A percentile compares a stretch with the other conserved stretches of the same genome.
Evolutionary conservation across 2,329 filamentous ascomycete genomes (phyloP).

Genomic region (Fusarium begoniae): DNA sequence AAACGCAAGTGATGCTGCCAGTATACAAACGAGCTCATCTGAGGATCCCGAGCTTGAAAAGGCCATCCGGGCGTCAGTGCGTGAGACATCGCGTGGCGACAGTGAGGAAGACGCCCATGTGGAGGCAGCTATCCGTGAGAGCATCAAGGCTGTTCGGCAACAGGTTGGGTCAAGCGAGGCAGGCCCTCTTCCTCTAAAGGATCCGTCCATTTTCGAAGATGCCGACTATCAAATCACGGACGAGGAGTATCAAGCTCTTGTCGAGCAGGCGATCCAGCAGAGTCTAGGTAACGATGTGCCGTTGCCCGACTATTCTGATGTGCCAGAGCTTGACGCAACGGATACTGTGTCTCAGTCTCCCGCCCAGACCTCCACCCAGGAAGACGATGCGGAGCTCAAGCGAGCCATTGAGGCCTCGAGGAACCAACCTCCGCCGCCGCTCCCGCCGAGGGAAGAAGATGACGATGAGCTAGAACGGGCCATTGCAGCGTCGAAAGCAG

Average conservation of each 20-base stretch:
- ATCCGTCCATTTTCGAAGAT: slow-evolving; percentile 49
- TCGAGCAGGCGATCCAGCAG: slow-evolving; percentile 65
- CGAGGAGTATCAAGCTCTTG: slow-evolving; percentile 64
- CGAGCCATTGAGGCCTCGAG: slow-evolving; percentile 55
- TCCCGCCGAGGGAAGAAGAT: slow-evolving; percentile 35
- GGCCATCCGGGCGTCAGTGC: slow-evolving; percentile 75
- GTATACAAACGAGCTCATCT: slow-evolving; percentile 18
- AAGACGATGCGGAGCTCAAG: slow-evolving; percentile 51
- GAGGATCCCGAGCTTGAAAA: slow-evolving; percentile 73
- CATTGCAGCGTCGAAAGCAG: slow-evolving; percentile 52
- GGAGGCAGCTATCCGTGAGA: slow-evolving; percentile 78
- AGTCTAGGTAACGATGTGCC: slow-evolving; percentile 51
- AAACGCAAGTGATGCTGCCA: slow-evolving; percentile 22
- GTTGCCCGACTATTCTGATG: slow-evolving; percentile 29
- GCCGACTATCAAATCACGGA: slow-evolving; percentile 61
- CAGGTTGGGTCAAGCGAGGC: slow-evolving; percentile 42
- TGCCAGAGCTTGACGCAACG: slow-evolving; percentile 23
- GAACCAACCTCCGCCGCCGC: slow-evolving; percentile 33
- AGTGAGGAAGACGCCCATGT: slow-evolving; percentile 74
- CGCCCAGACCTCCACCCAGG: background rate
- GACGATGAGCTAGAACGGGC: slow-evolving; percentile 50
- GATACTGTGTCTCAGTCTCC: background rate
- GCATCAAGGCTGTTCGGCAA: slow-evolving; percentile 65
- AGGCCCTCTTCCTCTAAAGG: slow-evolving; percentile 38
- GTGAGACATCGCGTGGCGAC: slow-evolving; percentile 75